Evolutionary conservation across 345 rosid species (phyloP).

Genomic region (Brassica juncea): DNA sequence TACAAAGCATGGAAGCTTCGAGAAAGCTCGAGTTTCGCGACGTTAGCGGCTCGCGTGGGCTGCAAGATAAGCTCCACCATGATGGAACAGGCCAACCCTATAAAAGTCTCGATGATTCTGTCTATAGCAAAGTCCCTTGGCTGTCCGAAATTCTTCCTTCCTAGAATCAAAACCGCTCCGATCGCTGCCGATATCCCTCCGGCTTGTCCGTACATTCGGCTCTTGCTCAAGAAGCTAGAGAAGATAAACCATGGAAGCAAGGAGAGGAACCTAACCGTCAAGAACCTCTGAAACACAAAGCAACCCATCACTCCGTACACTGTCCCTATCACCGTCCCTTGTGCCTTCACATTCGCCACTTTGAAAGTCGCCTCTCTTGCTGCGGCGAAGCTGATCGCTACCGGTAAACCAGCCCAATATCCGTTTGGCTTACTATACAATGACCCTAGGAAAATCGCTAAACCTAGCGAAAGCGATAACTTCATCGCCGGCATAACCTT

Average conservation of each 20-base stretch:
- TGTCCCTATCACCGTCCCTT: conserved; percentile 89
- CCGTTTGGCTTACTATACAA: conserved; percentile 70
- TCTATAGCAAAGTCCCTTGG: conserved; percentile 86
- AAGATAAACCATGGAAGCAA: conserved; percentile 89
- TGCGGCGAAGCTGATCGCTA: conserved; percentile 65
- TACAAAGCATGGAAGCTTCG: conserved; percentile 49
- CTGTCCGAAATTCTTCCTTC: conserved; percentile 71
- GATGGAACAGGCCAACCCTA: conserved; percentile 73
- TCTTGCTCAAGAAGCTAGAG: conserved; percentile 62
- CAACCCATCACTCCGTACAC: conserved; percentile 86
- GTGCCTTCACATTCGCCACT: conserved; percentile 77
- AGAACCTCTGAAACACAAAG: conserved; percentile 66
- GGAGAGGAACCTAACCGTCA: conserved; percentile 68
- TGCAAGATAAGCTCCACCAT: conserved; percentile 59
- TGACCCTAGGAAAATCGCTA: conserved; percentile 66
- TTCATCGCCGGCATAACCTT: conserved; percentile 63
- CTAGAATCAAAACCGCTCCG: conserved; percentile 79
- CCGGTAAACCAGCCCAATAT: conserved; percentile 79
- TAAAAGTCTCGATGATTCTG: conserved; percentile 83
- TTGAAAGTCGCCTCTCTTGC: conserved; percentile 79
- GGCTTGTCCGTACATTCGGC: conserved; percentile 80
- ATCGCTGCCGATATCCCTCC: conserved; percentile 82
- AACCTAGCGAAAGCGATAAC: conserved; percentile 67
- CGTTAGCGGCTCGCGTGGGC: conserved; percentile 71
- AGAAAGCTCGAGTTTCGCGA: conserved; percentile 60